phyloP scores from a whole-genome alignment of 2,329 filamentous ascomycete genomes.

The Exophiala spinifera region DNA sequence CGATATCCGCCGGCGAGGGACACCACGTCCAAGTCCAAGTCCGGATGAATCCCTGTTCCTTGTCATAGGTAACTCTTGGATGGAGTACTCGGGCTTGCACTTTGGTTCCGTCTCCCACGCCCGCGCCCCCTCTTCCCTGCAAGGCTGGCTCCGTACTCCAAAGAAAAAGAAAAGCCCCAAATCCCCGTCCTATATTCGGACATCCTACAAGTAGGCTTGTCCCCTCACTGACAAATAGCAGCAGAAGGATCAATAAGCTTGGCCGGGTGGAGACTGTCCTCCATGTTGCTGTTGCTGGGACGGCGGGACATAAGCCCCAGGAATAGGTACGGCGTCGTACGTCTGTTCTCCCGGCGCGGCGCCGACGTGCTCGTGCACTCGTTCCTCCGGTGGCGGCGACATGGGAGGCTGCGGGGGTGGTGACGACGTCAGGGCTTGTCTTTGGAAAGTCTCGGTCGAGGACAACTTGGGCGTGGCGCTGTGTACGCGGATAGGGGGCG shows the following conservation, averaged over 20 bases:
- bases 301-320: conserved; percentile 68
- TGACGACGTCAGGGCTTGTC: conserved; percentile 42
- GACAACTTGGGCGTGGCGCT: conserved; percentile 69
- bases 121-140: no score
- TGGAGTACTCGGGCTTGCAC: no score
- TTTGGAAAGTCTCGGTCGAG: conserved; percentile 61
- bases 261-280: conserved; percentile 8
- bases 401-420: conserved; percentile 32
- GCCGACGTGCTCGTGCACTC: conserved; percentile 61
- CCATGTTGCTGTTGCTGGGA: background rate
- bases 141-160: no score
- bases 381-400: conserved; percentile 40
- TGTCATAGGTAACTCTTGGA: no score
- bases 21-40: no score
- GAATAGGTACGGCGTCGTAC: conserved; percentile 85
- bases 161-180: no score
- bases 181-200: no score
- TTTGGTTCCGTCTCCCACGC: no score
- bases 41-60: no score
- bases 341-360: conserved; percentile 75
- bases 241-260: conserved; percentile 13
- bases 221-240: no score
- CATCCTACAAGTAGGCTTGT: no score
- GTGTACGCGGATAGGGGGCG: conserved; percentile 75
- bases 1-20: no score